A percentile compares a stretch with the other conserved stretches of the same genome.
Evolutionary conservation across 495 filamentous ascomycete genomes (phyloP).

Genomic region (Penicillium fimorum): DNA sequence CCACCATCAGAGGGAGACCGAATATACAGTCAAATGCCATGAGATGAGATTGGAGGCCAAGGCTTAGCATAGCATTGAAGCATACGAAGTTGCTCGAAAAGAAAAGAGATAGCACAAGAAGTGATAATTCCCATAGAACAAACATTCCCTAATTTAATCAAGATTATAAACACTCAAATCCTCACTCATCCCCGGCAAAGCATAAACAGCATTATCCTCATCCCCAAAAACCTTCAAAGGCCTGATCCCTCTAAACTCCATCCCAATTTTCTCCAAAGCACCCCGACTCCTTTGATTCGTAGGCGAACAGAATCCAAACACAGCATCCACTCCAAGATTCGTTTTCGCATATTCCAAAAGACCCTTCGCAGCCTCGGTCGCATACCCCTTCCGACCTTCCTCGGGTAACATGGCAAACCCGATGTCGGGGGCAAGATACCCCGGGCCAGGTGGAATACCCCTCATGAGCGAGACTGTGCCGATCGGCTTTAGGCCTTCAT

Average conservation of each 20-base stretch:
- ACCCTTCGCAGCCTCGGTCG: constrained; percentile 32
- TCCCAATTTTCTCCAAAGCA: constrained; percentile 36
- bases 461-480: constrained; percentile 22
- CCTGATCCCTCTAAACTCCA: constrained; percentile 27
- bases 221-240: constrained; percentile 30
- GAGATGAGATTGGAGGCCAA: background rate
- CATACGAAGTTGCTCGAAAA: background rate
- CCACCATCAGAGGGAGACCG: constrained; percentile 36
- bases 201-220: constrained; percentile 27
- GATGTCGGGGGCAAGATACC: constrained; percentile 33
- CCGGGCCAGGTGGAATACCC: constrained; percentile 21
- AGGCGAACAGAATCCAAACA: constrained; percentile 25
- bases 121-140: background rate
- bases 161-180: constrained; percentile 31
- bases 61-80: background rate
- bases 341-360: constrained; percentile 29
- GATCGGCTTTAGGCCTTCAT: background rate
- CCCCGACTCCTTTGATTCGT: constrained; percentile 25
- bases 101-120: background rate
- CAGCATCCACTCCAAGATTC: constrained; percentile 18
- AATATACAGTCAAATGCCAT: constrained; percentile 42
- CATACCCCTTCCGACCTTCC: constrained; percentile 38
- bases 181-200: constrained; percentile 23
- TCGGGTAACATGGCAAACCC: constrained; percentile 34
- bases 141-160: background rate